These are phyloP conservation scores for Lagerstroemia speciosa DNA, from an alignment of 345 rosid genomes.

Conservation along the genomic window DNA sequence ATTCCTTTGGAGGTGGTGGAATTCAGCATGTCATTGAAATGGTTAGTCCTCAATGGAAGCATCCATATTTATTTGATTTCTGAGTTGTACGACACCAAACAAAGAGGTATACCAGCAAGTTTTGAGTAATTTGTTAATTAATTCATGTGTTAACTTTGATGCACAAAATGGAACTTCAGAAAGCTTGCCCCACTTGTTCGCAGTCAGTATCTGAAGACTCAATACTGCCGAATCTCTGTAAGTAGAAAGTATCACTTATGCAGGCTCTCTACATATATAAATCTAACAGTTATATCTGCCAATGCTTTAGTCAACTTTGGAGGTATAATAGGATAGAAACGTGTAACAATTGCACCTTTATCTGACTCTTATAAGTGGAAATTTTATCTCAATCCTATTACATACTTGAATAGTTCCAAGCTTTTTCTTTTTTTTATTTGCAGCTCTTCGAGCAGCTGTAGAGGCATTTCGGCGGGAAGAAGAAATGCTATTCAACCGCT, in stretches of 20 bases:
- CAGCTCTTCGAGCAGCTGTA: slow-evolving; percentile 79
- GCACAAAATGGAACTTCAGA: slow-evolving; percentile 37
- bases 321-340: neutral
- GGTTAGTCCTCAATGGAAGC: slow-evolving; percentile 28
- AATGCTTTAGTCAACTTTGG: neutral
- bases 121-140: neutral
- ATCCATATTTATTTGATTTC: neutral
- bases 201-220: slow-evolving; percentile 56
- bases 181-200: slow-evolving; percentile 68
- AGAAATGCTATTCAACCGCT: slow-evolving; percentile 43
- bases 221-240: slow-evolving; percentile 70
- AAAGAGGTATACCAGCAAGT: neutral
- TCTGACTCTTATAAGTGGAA: neutral
- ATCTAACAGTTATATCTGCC: neutral
- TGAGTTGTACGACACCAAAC: neutral
- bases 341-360: neutral
- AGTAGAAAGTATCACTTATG: slow-evolving; percentile 14
- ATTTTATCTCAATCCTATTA: neutral
- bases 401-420: neutral
- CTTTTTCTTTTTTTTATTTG: neutral
- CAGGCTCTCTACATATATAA: neutral
- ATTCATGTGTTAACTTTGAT: slow-evolving; percentile 5
- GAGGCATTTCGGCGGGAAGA: slow-evolving; percentile 78
- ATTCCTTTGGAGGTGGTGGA: slow-evolving; percentile 78
- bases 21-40: slow-evolving; percentile 44